Evolutionary conservation across 2,329 filamentous ascomycete genomes (phyloP).

Genomic region (Colletotrichum zoysiae): DNA sequence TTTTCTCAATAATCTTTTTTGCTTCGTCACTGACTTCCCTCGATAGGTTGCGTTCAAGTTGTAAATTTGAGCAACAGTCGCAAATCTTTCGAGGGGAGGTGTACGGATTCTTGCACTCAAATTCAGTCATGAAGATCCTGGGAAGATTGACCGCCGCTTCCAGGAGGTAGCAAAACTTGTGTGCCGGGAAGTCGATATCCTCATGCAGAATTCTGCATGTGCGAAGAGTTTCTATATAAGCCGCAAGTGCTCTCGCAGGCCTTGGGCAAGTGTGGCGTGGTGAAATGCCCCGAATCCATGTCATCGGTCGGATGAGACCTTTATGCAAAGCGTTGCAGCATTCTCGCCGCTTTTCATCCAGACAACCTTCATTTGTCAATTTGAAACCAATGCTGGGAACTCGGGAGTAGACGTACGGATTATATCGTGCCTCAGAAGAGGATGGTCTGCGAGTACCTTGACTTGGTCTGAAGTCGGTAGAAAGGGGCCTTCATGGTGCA

Average conservation of each 20-base stretch:
- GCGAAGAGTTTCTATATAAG: slow-evolving; percentile 39
- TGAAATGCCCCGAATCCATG: slow-evolving; percentile 18
- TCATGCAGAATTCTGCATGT: slow-evolving; percentile 33
- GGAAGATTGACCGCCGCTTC: slow-evolving; percentile 28
- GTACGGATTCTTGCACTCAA: neutral
- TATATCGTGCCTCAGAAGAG: slow-evolving; percentile 39
- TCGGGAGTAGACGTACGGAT: slow-evolving; percentile 25
- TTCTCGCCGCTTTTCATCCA: slow-evolving; percentile 39
- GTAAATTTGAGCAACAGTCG: slow-evolving; percentile 31
- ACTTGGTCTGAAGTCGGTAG: slow-evolving; percentile 24
- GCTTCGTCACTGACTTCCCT: slow-evolving; percentile 30
- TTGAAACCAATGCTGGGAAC: neutral
- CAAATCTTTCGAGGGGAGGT: neutral
- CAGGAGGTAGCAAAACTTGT: slow-evolving; percentile 40
- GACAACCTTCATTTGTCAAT: slow-evolving; percentile 14
- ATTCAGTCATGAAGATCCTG: slow-evolving; percentile 31
- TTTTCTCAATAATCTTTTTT: slow-evolving; percentile 31
- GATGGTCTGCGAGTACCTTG: slow-evolving; percentile 38
- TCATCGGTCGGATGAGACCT: slow-evolving; percentile 35
- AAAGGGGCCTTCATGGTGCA: slow-evolving; percentile 41
- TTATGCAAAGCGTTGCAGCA: slow-evolving; percentile 39
- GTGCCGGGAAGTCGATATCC: slow-evolving; percentile 40
- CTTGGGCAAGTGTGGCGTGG: slow-evolving; percentile 26
- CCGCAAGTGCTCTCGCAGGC: slow-evolving; percentile 35
- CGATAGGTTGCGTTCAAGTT: slow-evolving; percentile 20